Conservation (phyloP, 2,329 filamentous ascomycete species). For the Lasiodiplodia sp. region DNA sequence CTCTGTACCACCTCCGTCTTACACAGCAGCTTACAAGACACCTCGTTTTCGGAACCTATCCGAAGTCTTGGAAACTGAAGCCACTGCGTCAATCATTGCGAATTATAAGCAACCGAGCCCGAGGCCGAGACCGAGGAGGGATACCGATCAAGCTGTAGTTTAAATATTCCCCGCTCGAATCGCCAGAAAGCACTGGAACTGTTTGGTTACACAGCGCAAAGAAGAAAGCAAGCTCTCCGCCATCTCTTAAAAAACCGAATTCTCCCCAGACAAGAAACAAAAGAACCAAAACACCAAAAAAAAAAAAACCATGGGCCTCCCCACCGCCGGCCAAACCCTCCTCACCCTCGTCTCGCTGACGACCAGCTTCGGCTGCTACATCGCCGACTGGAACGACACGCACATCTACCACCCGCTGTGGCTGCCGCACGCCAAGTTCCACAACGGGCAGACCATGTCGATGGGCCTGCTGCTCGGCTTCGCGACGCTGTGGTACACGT, state of each 20-base stretch:
- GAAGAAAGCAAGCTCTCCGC: not conserved
- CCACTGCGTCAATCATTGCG: too few relatives aligned
- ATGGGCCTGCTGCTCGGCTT: constrained; percentile 52
- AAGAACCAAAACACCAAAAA: not conserved
- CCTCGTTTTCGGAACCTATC: too few relatives aligned
- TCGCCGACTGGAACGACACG: constrained; percentile 50
- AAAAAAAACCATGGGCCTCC: constrained; percentile 2
- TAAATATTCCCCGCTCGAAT: too few relatives aligned
- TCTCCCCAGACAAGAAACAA: not conserved
- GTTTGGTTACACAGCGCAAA: too few relatives aligned
- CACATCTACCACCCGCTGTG: constrained; percentile 58
- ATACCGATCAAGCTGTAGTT: too few relatives aligned
- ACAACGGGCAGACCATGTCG: constrained; percentile 62
- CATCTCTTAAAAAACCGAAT: not conserved
- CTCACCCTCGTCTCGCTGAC: constrained; percentile 42
- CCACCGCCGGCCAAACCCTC: constrained; percentile 37
- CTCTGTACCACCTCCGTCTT: too few relatives aligned
- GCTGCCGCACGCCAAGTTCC: constrained; percentile 60
- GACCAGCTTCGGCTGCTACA: constrained; percentile 43
- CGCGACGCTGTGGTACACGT: constrained; percentile 48
- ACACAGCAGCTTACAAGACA: too few relatives aligned
- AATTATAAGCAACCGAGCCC: too few relatives aligned
- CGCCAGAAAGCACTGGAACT: too few relatives aligned
- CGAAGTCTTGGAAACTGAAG: too few relatives aligned
- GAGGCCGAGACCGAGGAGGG: too few relatives aligned